Base-by-base conservation (phyloP, 2,329 filamentous ascomycete genomes). In the Aspergillus nomiae region DNA sequence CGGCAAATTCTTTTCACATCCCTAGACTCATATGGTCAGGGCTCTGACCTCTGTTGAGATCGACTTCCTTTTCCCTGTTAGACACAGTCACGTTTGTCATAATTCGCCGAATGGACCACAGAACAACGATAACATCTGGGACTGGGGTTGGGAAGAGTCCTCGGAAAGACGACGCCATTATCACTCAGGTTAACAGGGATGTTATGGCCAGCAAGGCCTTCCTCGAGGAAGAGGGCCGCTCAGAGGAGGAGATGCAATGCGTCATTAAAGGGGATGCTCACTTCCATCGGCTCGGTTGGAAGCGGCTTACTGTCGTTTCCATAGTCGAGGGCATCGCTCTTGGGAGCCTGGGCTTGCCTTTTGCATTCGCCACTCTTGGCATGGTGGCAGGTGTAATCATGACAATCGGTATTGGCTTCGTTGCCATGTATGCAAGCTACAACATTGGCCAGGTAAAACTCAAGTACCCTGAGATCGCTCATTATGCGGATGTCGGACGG, bases 311-410 rank as follows among this genome's bases (percentile, higher is more conserved):
- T 2, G 73, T 83, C 43, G 80, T 82, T 61, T 70, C 83, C 59
- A 81, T 83, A 51, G 82, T 83, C 43, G 82, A 84, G 67, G 81
- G 81, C 26, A 82, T 83, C 61, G 80, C 81, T 10, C 75, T 83
- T 21, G 82, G 81, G 54, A 78, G 76, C 30, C 73, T 82, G 63
- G 80, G 79, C 60, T 71, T 82, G 30, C 79, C 81, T 9, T 77
- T 73, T 55, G 80, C 79, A 21, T 81, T 82, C 56, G 79, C 79
- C 1, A 77, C 72, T 14, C 71, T 82, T 5, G 80, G 80, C 41
- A 81, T 82, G 77, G 75, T 81, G 11, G 75, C 75, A 9, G 80
- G 80, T 61, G 76, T 81, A 21, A 77, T 82, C 64, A 69, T 79
- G 65, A 75, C 72, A 24, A 68, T 82, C 4, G 78, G 80, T 36